These are phyloP conservation scores for Osmanthus fragrans DNA, from an alignment of 257 asterid species.

Conservation along the genomic window DNA sequence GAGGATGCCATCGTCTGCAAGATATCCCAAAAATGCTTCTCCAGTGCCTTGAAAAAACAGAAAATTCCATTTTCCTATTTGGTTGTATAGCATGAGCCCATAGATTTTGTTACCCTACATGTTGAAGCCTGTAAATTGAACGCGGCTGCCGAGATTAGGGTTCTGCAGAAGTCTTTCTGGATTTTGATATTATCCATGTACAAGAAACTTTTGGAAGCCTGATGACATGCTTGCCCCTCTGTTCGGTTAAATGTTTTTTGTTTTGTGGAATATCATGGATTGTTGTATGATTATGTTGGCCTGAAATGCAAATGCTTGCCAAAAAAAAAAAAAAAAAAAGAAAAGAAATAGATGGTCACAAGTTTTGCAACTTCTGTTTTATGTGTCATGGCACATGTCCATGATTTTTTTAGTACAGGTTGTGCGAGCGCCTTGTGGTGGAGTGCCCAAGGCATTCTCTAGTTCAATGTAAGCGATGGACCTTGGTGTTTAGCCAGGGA, in stretches of 20 bases:
- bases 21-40: slow-evolving; percentile 61
- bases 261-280: slow-evolving; percentile 2
- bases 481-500: neutral
- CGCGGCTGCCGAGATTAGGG: slow-evolving; percentile 17
- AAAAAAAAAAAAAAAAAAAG: neutral
- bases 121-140: slow-evolving; percentile 19
- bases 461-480: neutral
- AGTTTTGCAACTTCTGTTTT: slow-evolving; percentile 1
- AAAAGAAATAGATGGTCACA: neutral
- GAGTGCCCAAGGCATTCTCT: neutral
- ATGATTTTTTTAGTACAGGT: neutral
- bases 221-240: neutral
- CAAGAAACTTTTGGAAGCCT: slow-evolving; percentile 17
- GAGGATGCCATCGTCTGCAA: slow-evolving; percentile 56
- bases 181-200: neutral
- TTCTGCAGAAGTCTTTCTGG: slow-evolving; percentile 6
- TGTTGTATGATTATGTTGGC: slow-evolving; percentile 18
- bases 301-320: slow-evolving; percentile 4
- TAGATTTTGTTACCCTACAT: slow-evolving; percentile 16
- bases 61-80: slow-evolving; percentile 15
- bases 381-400: slow-evolving; percentile 1
- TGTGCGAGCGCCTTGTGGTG: neutral
- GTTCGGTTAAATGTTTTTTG: neutral
- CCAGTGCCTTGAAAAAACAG: slow-evolving; percentile 48
- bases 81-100: slow-evolving; percentile 33